phyloP scores from a whole-genome alignment of 2,329 filamentous ascomycete species.

The Trichoderma sp. region DNA sequence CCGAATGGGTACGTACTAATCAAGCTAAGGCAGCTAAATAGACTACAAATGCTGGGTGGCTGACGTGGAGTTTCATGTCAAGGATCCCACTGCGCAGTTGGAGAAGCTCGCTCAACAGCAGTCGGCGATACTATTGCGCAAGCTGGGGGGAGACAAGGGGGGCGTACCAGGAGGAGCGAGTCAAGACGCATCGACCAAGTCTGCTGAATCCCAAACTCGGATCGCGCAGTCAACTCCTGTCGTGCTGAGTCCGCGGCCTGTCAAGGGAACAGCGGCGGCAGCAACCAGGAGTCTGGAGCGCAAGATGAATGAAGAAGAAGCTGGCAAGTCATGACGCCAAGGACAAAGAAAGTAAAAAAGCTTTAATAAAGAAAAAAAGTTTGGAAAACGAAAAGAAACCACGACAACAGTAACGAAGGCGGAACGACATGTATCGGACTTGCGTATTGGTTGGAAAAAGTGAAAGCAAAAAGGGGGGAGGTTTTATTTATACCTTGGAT shows the following conservation, averaged over 20 bases:
- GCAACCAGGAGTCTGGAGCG: slow-evolving; percentile 35
- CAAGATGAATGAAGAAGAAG: slow-evolving; percentile 25
- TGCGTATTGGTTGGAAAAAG: slow-evolving; percentile 7
- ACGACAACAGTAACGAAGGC: slow-evolving; percentile 11
- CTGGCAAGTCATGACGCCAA: not conserved
- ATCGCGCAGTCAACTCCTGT: slow-evolving; percentile 28
- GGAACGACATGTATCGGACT: not conserved
- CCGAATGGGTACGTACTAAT: slow-evolving; percentile 87
- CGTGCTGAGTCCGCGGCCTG: slow-evolving; percentile 42
- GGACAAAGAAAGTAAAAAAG: not conserved
- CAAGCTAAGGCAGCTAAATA: slow-evolving; percentile 44
- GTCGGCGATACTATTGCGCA: slow-evolving; percentile 58
- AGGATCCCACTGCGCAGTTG: slow-evolving; percentile 70
- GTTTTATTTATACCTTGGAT: slow-evolving; percentile 6
- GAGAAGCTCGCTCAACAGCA: slow-evolving; percentile 67
- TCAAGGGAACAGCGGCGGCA: slow-evolving; percentile 36
- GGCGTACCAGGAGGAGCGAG: slow-evolving; percentile 30
- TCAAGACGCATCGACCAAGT: slow-evolving; percentile 47
- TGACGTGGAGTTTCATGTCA: slow-evolving; percentile 49
- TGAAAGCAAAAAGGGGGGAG: not conserved
- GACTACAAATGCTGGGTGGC: slow-evolving; percentile 55
- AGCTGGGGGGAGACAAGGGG: slow-evolving; percentile 41
- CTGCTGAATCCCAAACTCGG: slow-evolving; percentile 31
- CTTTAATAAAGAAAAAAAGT: not conserved
- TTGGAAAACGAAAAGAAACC: slow-evolving; percentile 1